These are phyloP conservation scores for Coniochaeta sp. DNA, from an alignment of 2,329 filamentous ascomycete genomes.

Conservation along the genomic window DNA sequence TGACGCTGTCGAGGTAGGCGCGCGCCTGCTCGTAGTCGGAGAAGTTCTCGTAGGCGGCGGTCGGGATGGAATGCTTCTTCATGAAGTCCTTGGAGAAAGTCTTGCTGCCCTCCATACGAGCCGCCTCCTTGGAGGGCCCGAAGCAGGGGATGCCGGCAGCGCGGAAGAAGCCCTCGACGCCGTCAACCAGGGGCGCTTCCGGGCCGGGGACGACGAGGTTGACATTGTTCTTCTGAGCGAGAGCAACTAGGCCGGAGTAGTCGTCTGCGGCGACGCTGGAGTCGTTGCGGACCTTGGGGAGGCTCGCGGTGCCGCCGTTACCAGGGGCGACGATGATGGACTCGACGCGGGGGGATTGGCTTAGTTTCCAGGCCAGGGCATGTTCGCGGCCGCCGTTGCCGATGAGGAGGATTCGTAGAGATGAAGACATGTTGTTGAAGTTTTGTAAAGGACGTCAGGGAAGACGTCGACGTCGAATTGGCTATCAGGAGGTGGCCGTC, in stretches of 20 bases:
- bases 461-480: conserved; percentile 1
- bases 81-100: conserved; percentile 98
- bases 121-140: conserved; percentile 76
- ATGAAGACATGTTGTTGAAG: conserved; percentile 13
- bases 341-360: conserved; percentile 71
- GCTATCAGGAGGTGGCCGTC: neutral
- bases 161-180: conserved; percentile 78
- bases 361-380: conserved; percentile 88
- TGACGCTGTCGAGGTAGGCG: conserved; percentile 64
- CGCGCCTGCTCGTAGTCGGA: conserved; percentile 64
- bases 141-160: conserved; percentile 70
- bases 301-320: conserved; percentile 76
- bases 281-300: conserved; percentile 68
- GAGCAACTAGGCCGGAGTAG: conserved; percentile 67
- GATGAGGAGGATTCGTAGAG: conserved; percentile 71
- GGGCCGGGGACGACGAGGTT: conserved; percentile 86
- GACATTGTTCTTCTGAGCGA: conserved; percentile 65
- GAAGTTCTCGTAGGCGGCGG: conserved; percentile 87
- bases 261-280: conserved; percentile 62
- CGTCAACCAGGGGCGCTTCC: conserved; percentile 88
- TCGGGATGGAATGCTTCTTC: conserved; percentile 83
- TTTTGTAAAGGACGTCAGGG: neutral
- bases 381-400: conserved; percentile 94
- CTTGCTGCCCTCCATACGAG: conserved; percentile 92
- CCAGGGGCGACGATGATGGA: conserved; percentile 66